Percentiles rank a stretch among this genome's conserved stretches.
Conservation (phyloP, 225 moss, liverwort and hornwort species). For the Climacium dendroides region DNA sequence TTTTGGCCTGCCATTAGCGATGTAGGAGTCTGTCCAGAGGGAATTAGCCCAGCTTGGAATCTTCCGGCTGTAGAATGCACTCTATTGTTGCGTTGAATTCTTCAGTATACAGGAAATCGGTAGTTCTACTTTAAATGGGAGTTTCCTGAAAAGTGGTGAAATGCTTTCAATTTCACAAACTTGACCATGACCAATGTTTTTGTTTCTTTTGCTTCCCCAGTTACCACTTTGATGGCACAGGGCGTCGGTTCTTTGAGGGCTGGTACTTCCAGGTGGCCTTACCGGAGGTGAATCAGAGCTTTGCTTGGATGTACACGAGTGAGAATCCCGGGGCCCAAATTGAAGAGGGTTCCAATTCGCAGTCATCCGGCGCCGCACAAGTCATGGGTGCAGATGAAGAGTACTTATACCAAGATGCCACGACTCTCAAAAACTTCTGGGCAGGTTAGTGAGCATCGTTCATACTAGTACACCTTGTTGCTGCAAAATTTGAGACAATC, state of each 20-base stretch:
- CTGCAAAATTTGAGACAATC: not conserved
- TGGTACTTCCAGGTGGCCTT: constrained; percentile 95
- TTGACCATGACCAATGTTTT: not conserved
- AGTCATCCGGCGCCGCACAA: constrained; percentile 54
- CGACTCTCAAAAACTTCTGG: constrained; percentile 65
- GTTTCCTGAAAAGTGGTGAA: not conserved
- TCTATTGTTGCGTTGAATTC: not conserved
- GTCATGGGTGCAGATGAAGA: constrained; percentile 83
- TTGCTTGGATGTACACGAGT: constrained; percentile 91
- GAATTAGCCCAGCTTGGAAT: not conserved
- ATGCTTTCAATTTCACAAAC: not conserved
- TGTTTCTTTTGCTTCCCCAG: constrained; percentile 1
- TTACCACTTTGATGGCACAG: constrained; percentile 82
- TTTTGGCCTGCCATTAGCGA: not conserved
- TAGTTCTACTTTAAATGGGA: not conserved
- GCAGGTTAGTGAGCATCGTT: constrained; percentile 28
- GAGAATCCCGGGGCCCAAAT: constrained; percentile 56
- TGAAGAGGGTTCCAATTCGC: constrained; percentile 3
- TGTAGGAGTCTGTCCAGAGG: not conserved
- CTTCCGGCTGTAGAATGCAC: not conserved
- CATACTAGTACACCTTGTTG: not conserved
- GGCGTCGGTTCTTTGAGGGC: constrained; percentile 80
- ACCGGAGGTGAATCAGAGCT: constrained; percentile 68
- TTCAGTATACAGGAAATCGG: not conserved
- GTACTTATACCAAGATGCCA: constrained; percentile 61